Percentiles rank a stretch among this genome's conserved stretches.
Evolutionary conservation across 768 basidiomycete species (phyloP).

Genomic region (Omphalotus guepiniiformis): DNA sequence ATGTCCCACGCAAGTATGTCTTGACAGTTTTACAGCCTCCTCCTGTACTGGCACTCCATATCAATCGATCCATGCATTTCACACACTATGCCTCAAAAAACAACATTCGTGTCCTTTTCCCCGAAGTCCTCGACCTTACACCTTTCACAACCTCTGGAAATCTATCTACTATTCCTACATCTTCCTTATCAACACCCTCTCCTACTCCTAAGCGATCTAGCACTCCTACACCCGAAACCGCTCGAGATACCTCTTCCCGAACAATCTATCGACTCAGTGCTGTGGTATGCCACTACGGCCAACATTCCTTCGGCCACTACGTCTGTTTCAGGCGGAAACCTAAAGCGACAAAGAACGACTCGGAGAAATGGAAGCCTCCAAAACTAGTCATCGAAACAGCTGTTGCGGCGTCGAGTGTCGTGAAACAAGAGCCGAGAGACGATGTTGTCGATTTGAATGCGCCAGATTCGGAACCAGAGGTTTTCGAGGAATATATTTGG

Average conservation of each 20-base stretch:
- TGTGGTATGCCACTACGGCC: conserved; percentile 90
- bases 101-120: conserved; percentile 72
- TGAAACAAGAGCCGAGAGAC: conserved; percentile 9
- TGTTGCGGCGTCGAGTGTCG: not conserved
- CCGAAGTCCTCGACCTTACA: conserved; percentile 85
- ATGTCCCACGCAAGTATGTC: not conserved
- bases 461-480: conserved; percentile 14
- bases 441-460: conserved; percentile 18
- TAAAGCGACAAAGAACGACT: conserved; percentile 34
- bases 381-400: conserved; percentile 26
- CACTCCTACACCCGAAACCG: conserved; percentile 54
- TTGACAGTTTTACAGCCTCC: conserved; percentile 58
- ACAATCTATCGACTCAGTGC: conserved; percentile 84
- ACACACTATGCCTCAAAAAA: conserved; percentile 83
- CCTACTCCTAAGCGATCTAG: conserved; percentile 43
- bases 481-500: conserved; percentile 45
- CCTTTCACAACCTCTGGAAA: conserved; percentile 83
- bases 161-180: conserved; percentile 64
- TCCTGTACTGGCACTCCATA: conserved; percentile 79
- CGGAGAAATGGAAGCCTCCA: conserved; percentile 36
- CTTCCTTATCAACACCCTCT: conserved; percentile 66
- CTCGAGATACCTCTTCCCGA: conserved; percentile 37
- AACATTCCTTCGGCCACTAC: conserved; percentile 93
- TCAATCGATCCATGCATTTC: conserved; percentile 84
- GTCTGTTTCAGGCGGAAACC: conserved; percentile 88